These are phyloP conservation scores for Acanthamoeba healyi DNA, from an alignment of 208 protist genomes.

Conservation along the genomic window DNA sequence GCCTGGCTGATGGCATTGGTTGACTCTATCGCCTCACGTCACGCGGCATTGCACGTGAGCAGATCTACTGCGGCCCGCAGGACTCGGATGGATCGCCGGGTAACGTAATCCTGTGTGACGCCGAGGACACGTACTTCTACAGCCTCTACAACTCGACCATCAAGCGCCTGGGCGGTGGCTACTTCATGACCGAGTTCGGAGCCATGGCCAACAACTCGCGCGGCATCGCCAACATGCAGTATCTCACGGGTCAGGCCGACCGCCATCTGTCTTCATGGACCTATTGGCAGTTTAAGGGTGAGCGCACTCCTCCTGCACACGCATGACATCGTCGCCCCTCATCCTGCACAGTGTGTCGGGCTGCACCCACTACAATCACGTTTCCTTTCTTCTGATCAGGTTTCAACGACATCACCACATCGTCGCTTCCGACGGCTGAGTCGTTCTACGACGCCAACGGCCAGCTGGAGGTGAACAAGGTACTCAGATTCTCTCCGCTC, in stretches of 20 bases:
- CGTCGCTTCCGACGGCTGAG: conserved; percentile 64
- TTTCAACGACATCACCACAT: conserved; percentile 85
- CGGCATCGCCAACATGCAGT: conserved; percentile 81
- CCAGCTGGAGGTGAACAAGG: conserved; percentile 78
- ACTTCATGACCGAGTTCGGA: conserved; percentile 84
- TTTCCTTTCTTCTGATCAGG: neutral
- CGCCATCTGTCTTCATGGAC: conserved; percentile 78
- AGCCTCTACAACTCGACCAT: conserved; percentile 12
- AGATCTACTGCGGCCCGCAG: conserved; percentile 83
- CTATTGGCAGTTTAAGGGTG: conserved; percentile 88
- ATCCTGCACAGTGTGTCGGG: too few species aligned
- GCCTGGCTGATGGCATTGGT: too few species aligned
- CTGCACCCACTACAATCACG: too few species aligned
- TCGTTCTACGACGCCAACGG: conserved; percentile 81
- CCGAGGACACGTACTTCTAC: conserved; percentile 70
- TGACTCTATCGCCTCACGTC: too few species aligned
- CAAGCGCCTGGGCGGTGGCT: conserved; percentile 63
- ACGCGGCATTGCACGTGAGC: neutral
- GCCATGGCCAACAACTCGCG: conserved; percentile 75
- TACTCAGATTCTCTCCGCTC: neutral
- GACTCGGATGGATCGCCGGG: conserved; percentile 18
- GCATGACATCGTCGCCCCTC: neutral
- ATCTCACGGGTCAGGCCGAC: conserved; percentile 78
- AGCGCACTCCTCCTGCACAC: too few species aligned
- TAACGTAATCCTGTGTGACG: conserved; percentile 73